Evolutionary conservation across 169 alveolate species (phyloP), one percentile per base, ranked within the genome.

Genomic region (Plasmodium falciparum): DNA sequence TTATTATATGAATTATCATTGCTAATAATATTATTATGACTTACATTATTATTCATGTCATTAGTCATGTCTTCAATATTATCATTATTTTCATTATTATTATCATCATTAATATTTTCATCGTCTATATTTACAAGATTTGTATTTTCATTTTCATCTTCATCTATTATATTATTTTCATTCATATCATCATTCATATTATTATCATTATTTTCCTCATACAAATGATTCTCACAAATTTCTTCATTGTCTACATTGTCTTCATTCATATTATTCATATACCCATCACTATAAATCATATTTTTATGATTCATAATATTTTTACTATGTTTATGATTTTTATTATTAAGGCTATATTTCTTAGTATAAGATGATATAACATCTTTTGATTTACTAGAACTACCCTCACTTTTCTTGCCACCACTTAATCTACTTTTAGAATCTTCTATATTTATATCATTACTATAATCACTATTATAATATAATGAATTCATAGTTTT

Each of bases 381-480:
- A 3, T 78, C 90, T 24, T 66, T 78, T 66, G 90, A 45, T 66
- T 66, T 78, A 50, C 5, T 73, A 15, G 29, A 69, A 13, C 73
- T n/a, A 33, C 45, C 45, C 6, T 80, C 83, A n/a, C 43, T 59
- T 33, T 62, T 69, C 47, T 80, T 80, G 13, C 69, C 50, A 69
- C 54, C 15, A 43, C 62, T 80, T 49, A 69, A 26, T 80, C 50
- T 54, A 50, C 65, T 50, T 80, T 80, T 80, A 6, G 74, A 20
- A 1, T 80, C 90, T 56, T 80, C 90, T 29, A 33, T 80, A 72
- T 58, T 80, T 69, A 80, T 67, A 26, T 80, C 90, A 47, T 80
- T 80, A 67, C 90, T 80, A 49, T 80, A 80, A 80, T 80, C 90
- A 62, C 83, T 80, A 63, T 80, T 80, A 29, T 80, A 80, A 69